Base-by-base conservation (phyloP, 2,329 filamentous ascomycete species). In the Metarhizium rileyi region DNA sequence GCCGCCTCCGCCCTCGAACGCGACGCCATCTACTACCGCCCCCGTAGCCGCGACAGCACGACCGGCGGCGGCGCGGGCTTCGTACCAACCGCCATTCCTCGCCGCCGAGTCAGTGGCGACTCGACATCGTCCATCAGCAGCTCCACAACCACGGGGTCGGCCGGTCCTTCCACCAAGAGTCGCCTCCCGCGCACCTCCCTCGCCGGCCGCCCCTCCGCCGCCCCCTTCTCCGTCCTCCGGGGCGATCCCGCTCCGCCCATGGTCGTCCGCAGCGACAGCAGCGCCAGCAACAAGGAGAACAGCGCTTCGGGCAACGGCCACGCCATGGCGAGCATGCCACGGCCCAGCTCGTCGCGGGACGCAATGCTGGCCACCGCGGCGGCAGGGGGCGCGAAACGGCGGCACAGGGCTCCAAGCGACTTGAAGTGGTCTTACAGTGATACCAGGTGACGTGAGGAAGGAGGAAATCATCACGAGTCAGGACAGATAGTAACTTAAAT, bases 41-140 rank as follows among this genome's bases (percentile, higher is more conserved):
- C 71, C 1, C 62, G 66, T 8, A 72, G 70, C 55, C 61, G 66
- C 28, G 70, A 72, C 45, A 42, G 44, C 48, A 65, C 69, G 1
- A 4, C 41, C 18, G 47, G n/a, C n/a, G n/a, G n/a, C n/a, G n/a
- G n/a, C n/a, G n/a, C n/a, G n/a, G n/a, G 48, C n/a, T 20, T 20
- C 20, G n/a, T 33, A 7, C 62, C 65, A 10, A 70, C 68, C n/a
- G 66, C 62, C 41, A 66, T 72, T 16, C 71, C 71, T 4, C 63
- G 71, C 4, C 63, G 71, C 27, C 64, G 71, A 18, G 63, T 73
- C 45, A 74, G 68, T 54, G 70, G 67, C 44, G 71, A 72, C 49
- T 59, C 65, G 6, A 56, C 56, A 35, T 60, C 60, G 3, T 53
- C 59, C 35, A 53, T 55, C 44, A 57, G 55, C 49, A 57, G 52